Base-by-base conservation (phyloP, 768 basidiomycete species). In the Suillus ampliporus region DNA sequence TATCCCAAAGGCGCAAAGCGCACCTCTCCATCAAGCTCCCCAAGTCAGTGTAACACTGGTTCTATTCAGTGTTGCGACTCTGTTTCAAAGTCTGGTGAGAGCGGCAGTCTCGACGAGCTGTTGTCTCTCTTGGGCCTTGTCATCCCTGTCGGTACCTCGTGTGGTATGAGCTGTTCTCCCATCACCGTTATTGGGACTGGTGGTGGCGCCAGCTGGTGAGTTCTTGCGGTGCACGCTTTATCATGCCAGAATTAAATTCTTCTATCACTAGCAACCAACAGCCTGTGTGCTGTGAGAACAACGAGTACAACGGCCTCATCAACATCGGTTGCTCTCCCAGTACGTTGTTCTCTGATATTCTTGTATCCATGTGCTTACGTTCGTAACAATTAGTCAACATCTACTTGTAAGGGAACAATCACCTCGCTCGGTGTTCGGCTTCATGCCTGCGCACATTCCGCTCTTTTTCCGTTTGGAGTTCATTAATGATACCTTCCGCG, bases 261-360 rank as follows among this genome's bases (percentile, higher is more conserved):
- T 13, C 15, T 21, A 65, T 48, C 70, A 58, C 34, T 19, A 82
- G 82, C 65, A 5, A 61, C 6, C 47, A 65, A 6, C 61, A 80
- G 47, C 66, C 78, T 1, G 82, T 81, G 1, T 84, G 83, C 66
- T 84, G 83, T 63, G 38, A 67, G 0, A 61, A 76, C 63, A 75
- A 78, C 61, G 43, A 59, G 1, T 78, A 71, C 67, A 61, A 61
- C 15, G 80, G 81, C 3, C 17, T 83, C 13, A 59, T 84, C 61
- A 72, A 69, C 52, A 61, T 81, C 58, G 80, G 71, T n/a, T 84
- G 83, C 66, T 65, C 68, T 14, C 76, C 78, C 14, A 72, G 83
- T 72, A 71, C 68, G 65, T 75, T 5, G 41, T 21, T 56, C 15
- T 41, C 2, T 17, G 4, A 41, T 0, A 1, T 34, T 2, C 17